These are phyloP conservation scores for Achlya hypogyna DNA, from an alignment of 352 stramenopile genomes.

Conservation along the genomic window DNA sequence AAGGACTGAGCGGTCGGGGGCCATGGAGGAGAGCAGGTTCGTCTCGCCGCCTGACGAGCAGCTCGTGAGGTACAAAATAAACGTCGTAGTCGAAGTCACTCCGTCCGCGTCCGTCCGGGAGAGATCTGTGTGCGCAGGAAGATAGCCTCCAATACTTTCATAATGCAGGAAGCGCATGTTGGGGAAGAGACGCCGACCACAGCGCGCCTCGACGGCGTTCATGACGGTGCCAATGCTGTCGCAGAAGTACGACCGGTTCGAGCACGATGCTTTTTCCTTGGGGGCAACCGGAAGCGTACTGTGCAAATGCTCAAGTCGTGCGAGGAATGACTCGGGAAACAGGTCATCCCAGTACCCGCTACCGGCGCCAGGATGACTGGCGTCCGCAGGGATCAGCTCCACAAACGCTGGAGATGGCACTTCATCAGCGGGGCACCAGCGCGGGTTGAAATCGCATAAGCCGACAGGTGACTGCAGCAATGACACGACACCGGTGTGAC, in stretches of 20 bases:
- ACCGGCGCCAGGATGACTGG: constrained; percentile 17
- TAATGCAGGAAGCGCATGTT: constrained; percentile 22
- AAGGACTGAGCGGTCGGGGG: neutral
- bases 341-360: constrained; percentile 14
- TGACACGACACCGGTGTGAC: neutral
- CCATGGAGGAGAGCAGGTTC: constrained; percentile 8
- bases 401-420: neutral
- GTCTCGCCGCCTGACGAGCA: constrained; percentile 17
- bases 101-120: constrained; percentile 18
- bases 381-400: constrained; percentile 6
- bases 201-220: neutral
- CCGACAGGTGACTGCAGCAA: too few species aligned
- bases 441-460: neutral
- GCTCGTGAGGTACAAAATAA: constrained; percentile 20
- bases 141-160: neutral
- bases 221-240: constrained; percentile 12
- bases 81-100: constrained; percentile 19
- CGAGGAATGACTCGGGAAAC: constrained; percentile 19
- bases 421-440: neutral
- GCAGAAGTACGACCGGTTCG: constrained; percentile 18
- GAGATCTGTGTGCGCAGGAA: constrained; percentile 19
- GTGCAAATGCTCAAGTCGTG: constrained; percentile 1
- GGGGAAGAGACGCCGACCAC: constrained; percentile 6
- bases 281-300: constrained; percentile 11
- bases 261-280: constrained; percentile 18